phyloP scores from a whole-genome alignment of 2,329 filamentous ascomycete genomes.

The Fusarium hostae region DNA sequence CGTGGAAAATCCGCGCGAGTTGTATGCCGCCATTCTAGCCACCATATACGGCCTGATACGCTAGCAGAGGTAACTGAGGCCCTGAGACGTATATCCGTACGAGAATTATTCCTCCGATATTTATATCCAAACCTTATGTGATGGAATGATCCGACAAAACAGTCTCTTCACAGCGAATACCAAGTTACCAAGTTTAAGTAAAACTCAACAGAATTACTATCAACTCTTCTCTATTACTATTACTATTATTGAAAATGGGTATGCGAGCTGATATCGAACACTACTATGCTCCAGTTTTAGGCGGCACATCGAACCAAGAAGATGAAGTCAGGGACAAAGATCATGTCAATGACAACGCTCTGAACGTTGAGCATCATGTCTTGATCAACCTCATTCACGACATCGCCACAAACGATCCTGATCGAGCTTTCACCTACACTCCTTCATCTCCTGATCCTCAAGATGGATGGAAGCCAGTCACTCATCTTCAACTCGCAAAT shows the following conservation, averaged over 20 bases:
- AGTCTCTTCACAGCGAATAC: background rate
- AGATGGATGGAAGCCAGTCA: background rate
- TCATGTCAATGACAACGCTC: background rate
- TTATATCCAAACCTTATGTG: background rate
- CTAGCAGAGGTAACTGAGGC: background rate
- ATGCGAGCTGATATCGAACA: background rate
- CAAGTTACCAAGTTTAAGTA: background rate
- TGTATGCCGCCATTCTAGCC: background rate
- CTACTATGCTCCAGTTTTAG: background rate
- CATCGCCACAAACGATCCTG: background rate
- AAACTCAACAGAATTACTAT: too few relatives aligned
- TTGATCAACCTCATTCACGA: background rate
- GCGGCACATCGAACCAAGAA: fast-evolving
- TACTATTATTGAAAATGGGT: fast-evolving
- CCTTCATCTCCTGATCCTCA: background rate
- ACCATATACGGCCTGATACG: background rate
- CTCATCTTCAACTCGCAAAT: background rate
- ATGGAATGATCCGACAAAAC: background rate
- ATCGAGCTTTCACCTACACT: fast-evolving
- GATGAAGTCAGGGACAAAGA: background rate
- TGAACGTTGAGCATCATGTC: background rate
- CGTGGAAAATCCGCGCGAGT: background rate
- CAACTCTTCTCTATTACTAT: background rate
- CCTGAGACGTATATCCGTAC: background rate
- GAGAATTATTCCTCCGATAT: background rate